Evolutionary conservation across 2,329 filamentous ascomycete species (phyloP).

Genomic region (Colletotrichum sp.): DNA sequence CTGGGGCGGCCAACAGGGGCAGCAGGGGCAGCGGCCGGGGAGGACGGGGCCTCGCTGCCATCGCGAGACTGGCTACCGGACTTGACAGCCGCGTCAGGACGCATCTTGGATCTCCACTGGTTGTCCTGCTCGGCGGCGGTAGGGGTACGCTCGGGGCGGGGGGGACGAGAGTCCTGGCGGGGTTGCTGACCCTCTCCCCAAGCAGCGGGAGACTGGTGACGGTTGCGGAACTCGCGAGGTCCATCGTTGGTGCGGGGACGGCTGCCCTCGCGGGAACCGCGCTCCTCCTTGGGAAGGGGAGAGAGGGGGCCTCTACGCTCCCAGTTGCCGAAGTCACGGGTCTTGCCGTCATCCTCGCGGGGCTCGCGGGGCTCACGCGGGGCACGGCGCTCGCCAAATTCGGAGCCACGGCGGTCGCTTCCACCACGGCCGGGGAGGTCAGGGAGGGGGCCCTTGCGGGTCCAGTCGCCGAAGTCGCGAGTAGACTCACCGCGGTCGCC

Average conservation of each 20-base stretch:
- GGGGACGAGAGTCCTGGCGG: slow-evolving; percentile 74
- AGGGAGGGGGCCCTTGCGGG: slow-evolving; percentile 87
- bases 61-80: slow-evolving; percentile 74
- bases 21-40: slow-evolving; percentile 63
- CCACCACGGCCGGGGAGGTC: slow-evolving; percentile 67
- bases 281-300: slow-evolving; percentile 63
- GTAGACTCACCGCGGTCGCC: slow-evolving; percentile 69
- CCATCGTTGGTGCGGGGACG: slow-evolving; percentile 62
- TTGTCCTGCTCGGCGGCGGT: slow-evolving; percentile 93
- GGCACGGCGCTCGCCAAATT: slow-evolving; percentile 48
- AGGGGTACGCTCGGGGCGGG: slow-evolving; percentile 68
- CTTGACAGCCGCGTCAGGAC: slow-evolving; percentile 71
- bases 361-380: slow-evolving; percentile 69
- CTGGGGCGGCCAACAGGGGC: slow-evolving; percentile 72
- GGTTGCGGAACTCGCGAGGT: slow-evolving; percentile 64
- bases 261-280: slow-evolving; percentile 60
- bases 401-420: slow-evolving; percentile 47
- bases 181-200: slow-evolving; percentile 70
- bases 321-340: slow-evolving; percentile 88
- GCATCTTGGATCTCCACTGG: slow-evolving; percentile 92
- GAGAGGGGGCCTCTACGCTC: slow-evolving; percentile 93
- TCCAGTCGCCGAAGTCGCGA: slow-evolving; percentile 89
- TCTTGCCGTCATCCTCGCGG: slow-evolving; percentile 70
- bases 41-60: slow-evolving; percentile 76
- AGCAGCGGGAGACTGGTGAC: slow-evolving; percentile 73